Evolutionary conservation across 495 filamentous ascomycete species (phyloP).

Genomic region (Pyrenopolyporus hunteri): DNA sequence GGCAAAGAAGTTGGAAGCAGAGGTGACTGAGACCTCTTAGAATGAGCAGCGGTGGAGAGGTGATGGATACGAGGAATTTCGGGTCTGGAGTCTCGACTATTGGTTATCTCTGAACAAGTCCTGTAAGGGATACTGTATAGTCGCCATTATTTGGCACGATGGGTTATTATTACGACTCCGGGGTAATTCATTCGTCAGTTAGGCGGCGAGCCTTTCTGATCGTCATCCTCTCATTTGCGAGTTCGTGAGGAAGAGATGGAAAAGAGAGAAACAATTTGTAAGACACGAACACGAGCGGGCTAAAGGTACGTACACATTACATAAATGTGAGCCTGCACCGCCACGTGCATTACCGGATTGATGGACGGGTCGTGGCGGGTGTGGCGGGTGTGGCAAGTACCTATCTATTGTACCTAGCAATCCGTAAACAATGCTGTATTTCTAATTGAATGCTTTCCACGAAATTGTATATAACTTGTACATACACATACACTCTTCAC

Average conservation of each 20-base stretch:
- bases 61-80: constrained; percentile 26
- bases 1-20: background rate
- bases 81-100: constrained; percentile 4
- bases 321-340: no score
- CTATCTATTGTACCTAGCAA: no score
- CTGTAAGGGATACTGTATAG: background rate
- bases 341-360: background rate
- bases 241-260: no score
- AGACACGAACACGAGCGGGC: no score
- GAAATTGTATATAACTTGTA: no score
- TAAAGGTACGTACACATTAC: no score
- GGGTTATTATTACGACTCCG: background rate
- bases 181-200: background rate
- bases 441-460: no score
- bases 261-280: no score
- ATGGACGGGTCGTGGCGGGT: background rate
- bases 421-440: no score
- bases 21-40: constrained; percentile 7
- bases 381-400: no score
- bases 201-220: constrained; percentile 3
- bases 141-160: background rate
- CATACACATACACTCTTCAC: no score
- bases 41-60: constrained; percentile 20
- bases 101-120: constrained; percentile 1
- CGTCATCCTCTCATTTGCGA: no score